Base-by-base conservation (phyloP, 2,329 filamentous ascomycete species). In the Fusarium vanettenii region DNA sequence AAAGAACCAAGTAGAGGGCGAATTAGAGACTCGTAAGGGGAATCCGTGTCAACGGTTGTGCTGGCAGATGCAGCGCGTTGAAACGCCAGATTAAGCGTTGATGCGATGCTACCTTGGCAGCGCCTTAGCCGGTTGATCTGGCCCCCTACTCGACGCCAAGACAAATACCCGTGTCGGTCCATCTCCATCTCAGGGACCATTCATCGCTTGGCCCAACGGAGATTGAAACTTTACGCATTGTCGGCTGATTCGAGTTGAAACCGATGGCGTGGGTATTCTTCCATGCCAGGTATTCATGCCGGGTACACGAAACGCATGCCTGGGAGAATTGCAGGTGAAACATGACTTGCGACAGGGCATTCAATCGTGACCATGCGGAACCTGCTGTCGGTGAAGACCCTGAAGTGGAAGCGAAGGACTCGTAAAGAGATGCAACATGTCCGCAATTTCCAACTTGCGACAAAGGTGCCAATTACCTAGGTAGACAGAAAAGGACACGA, bases 71-170 rank as follows among this genome's bases (percentile, higher is more conserved):
- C 70, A 71, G 70, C 60, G 65, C 64, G 37, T 62, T 65, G 69
- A 71, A 68, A 78, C 64, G 65, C 72, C 67, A 74, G 74, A 78
- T 72, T 71, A 78, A 76, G 70, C 72, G 60, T 76, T 70, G 64
- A 73, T 78, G 77, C 70, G 66, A 78, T 79, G 74, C 72, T 64
- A 79, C 76, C 75, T 76, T 78, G 69, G 71, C 75, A 72, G 66
- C 72, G 66, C 66, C 71, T 75, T 72, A 71, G 69, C 60, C 64
- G 52, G 66, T 66, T 77, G 67, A 70, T 70, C 59, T 70, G 39
- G 52, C 33, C 31, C 50, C 62, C 50, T 59, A 50, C 43, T 59
- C 33, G 43, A 57, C 72, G 69, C 72, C 72, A 71, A 75, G 73
- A 73, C 48, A 64, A 48, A 50, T 60, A 64, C 66, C 66, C 50